A percentile compares a stretch with the other conserved stretches of the same genome.
Conservation (phyloP, 83 land plant genomes). For the Picea abies region DNA sequence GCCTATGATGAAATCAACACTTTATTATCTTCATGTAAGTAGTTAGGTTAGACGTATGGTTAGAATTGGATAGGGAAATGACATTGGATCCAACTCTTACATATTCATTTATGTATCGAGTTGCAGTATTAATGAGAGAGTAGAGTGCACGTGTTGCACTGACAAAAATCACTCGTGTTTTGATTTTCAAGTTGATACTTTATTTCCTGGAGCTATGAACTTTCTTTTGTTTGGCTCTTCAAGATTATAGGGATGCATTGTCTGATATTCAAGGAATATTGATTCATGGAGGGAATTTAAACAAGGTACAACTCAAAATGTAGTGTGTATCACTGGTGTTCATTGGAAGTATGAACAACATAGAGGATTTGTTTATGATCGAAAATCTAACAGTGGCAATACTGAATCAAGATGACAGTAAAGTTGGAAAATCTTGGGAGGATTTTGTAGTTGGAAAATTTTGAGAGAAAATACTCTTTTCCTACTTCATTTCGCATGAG, state of each 20-base stretch:
- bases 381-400: too few relatives aligned
- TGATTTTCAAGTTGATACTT: slow-evolving; percentile 83
- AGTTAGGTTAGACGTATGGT: slow-evolving; percentile 92
- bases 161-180: slow-evolving; percentile 76
- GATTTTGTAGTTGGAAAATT: too few relatives aligned
- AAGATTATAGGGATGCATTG: slow-evolving; percentile 72
- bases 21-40: slow-evolving; percentile 55
- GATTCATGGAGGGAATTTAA: slow-evolving; percentile 5
- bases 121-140: slow-evolving; percentile 80
- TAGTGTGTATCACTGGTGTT: too few relatives aligned
- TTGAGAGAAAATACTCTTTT: too few relatives aligned
- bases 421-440: too few relatives aligned
- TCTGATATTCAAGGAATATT: slow-evolving; percentile 90
- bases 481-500: too few relatives aligned
- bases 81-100: slow-evolving; percentile 85
- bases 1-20: slow-evolving; percentile 61
- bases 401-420: too few relatives aligned
- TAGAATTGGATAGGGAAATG: slow-evolving; percentile 83
- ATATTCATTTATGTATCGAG: slow-evolving; percentile 91
- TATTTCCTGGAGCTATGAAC: slow-evolving; percentile 89
- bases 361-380: too few relatives aligned
- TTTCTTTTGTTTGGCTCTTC: slow-evolving; percentile 79
- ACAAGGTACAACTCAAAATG: too few relatives aligned
- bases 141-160: slow-evolving; percentile 73
- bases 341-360: too few relatives aligned